phyloP scores from a whole-genome alignment of 192 early-diverging fungal species.

The Coemansia sp. region DNA sequence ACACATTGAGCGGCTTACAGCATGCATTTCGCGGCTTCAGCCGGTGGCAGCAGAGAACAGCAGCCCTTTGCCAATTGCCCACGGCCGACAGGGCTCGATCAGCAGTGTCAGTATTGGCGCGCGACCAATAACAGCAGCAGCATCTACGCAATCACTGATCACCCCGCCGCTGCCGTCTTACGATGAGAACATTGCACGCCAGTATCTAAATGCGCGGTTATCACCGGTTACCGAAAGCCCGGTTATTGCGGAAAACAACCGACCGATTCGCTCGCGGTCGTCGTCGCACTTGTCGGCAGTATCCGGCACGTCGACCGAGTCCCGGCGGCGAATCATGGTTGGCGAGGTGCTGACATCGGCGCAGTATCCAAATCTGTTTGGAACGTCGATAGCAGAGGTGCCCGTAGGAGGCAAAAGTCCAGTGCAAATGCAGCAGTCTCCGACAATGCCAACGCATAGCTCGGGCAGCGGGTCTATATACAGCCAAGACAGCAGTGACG shows the following conservation, averaged over 20 bases:
- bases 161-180: constrained; percentile 8
- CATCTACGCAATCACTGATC: constrained; percentile 24
- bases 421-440: constrained; percentile 12
- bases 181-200: constrained; percentile 4
- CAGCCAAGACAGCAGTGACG: constrained; percentile 30
- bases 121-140: constrained; percentile 11
- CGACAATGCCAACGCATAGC: constrained; percentile 16
- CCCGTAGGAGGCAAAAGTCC: constrained; percentile 7
- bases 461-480: constrained; percentile 29
- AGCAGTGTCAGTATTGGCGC: constrained; percentile 19
- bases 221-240: constrained; percentile 44
- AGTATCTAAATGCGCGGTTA: constrained; percentile 19
- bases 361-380: constrained; percentile 48
- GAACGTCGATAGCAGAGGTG: constrained; percentile 13
- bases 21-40: constrained; percentile 47
- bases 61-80: neutral
- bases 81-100: constrained; percentile 35
- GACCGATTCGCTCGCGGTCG: constrained; percentile 31
- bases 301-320: constrained; percentile 45
- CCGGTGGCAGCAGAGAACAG: neutral
- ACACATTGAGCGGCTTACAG: constrained; percentile 49
- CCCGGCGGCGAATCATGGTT: constrained; percentile 50
- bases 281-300: constrained; percentile 44
- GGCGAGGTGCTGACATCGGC: constrained; percentile 37
- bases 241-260: constrained; percentile 7